These are phyloP conservation scores for Colletotrichum chrysophilum DNA, from an alignment of 2,329 filamentous ascomycete genomes.

Conservation along the genomic window DNA sequence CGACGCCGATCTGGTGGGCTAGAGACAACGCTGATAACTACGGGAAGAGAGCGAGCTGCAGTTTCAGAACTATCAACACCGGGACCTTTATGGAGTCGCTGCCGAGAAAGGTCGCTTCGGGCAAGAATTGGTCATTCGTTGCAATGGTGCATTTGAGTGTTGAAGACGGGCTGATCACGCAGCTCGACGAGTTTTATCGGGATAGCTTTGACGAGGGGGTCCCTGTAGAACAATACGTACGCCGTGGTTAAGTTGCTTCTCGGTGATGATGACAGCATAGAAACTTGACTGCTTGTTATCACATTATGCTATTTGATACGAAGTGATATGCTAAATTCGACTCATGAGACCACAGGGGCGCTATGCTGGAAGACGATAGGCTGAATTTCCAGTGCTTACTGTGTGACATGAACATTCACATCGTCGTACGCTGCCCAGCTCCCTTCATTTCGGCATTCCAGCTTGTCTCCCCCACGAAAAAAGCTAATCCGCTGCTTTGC, in stretches of 20 bases:
- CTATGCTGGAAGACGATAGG: accelerated
- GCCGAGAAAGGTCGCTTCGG: background rate
- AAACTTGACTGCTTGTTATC: background rate
- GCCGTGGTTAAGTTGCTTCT: background rate
- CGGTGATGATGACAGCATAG: no score
- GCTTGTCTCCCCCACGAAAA: accelerated
- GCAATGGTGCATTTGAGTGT: background rate
- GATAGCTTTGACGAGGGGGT: background rate
- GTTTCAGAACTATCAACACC: background rate
- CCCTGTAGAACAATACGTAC: background rate
- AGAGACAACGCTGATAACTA: background rate
- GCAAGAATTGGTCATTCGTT: background rate
- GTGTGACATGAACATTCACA: background rate
- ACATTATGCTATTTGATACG: accelerated
- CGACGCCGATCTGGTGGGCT: background rate
- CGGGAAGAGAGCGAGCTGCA: background rate
- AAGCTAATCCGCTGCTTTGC: accelerated
- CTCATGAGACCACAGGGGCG: background rate
- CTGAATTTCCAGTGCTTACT: accelerated
- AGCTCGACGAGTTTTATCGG: background rate
- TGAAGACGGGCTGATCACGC: background rate
- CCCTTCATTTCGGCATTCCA: background rate
- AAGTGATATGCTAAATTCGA: accelerated
- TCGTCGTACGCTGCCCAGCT: accelerated
- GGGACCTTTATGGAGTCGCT: background rate